A percentile compares a stretch with the other conserved stretches of the same genome.
These are phyloP conservation scores for Rhodomyrtus tomentosa DNA, from an alignment of 345 rosid genomes.

Conservation along the genomic window DNA sequence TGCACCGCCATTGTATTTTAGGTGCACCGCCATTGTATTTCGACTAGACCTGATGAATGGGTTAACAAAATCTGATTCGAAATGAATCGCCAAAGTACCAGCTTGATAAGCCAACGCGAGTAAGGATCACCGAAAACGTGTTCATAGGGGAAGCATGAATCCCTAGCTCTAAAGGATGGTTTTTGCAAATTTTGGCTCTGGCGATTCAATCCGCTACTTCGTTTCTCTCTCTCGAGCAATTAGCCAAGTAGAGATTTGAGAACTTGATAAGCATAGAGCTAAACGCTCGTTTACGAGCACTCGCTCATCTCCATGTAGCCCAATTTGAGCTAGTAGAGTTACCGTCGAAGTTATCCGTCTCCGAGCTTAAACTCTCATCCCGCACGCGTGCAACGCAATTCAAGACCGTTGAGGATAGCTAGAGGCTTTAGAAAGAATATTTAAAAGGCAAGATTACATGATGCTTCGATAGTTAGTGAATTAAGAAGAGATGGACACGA, in stretches of 20 bases:
- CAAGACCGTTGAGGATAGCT: background rate
- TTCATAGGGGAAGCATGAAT: too few relatives aligned
- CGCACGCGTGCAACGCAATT: too few relatives aligned
- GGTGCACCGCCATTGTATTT: background rate
- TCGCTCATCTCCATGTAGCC: background rate
- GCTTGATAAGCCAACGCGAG: background rate
- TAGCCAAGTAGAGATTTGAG: too few relatives aligned
- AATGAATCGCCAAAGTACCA: background rate
- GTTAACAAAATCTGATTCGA: fast-evolving
- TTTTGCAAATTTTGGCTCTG: too few relatives aligned
- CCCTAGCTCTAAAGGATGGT: too few relatives aligned
- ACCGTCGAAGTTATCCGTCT: background rate
- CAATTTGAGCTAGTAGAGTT: background rate
- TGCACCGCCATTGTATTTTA: background rate
- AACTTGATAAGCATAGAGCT: too few relatives aligned
- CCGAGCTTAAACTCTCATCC: background rate
- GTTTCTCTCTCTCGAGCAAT: too few relatives aligned
- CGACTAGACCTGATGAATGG: background rate
- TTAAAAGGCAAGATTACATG: background rate
- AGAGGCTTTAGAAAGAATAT: background rate
- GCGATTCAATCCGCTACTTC: too few relatives aligned
- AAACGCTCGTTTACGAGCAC: too few relatives aligned
- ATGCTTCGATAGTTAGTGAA: background rate
- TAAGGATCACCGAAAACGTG: too few relatives aligned
- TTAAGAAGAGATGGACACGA: too few relatives aligned